Conservation (phyloP, 2,329 filamentous ascomycete genomes). For the Aspergillus hiratsukae region DNA sequence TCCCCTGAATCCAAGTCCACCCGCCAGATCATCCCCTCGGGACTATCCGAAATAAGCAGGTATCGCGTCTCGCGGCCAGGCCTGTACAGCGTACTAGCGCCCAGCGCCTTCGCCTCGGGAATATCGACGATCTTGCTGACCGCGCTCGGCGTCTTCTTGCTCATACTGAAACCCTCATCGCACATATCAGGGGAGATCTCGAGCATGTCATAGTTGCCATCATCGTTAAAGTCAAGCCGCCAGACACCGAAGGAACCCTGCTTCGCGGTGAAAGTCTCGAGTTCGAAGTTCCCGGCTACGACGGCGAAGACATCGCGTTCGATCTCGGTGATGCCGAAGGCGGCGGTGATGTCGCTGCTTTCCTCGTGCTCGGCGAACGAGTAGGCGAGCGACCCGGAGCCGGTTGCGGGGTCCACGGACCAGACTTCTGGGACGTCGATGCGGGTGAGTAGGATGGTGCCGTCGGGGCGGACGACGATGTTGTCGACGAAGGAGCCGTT, state of each 20-base stretch:
- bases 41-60: not conserved
- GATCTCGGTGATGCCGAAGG: not conserved
- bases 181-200: slow-evolving; percentile 12
- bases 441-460: slow-evolving; percentile 17
- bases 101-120: not conserved
- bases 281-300: not conserved
- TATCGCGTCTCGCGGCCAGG: not conserved
- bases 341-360: not conserved
- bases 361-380: not conserved
- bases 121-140: not conserved
- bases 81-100: not conserved
- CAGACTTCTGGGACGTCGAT: slow-evolving; percentile 8
- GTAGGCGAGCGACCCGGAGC: not conserved
- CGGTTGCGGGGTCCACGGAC: not conserved
- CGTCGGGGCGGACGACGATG: slow-evolving; percentile 15
- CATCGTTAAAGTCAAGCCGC: slow-evolving; percentile 10
- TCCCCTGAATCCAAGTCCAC: slow-evolving; percentile 15
- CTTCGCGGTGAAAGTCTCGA: not conserved
- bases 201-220: slow-evolving; percentile 20
- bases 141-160: not conserved
- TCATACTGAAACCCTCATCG: not conserved
- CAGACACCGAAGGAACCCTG: not conserved
- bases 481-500: slow-evolving; percentile 23
- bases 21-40: slow-evolving; percentile 17
- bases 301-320: not conserved